phyloP scores from a whole-genome alignment of 202 grass and related monocot species.

The Miscanthus sacchariflorus region DNA sequence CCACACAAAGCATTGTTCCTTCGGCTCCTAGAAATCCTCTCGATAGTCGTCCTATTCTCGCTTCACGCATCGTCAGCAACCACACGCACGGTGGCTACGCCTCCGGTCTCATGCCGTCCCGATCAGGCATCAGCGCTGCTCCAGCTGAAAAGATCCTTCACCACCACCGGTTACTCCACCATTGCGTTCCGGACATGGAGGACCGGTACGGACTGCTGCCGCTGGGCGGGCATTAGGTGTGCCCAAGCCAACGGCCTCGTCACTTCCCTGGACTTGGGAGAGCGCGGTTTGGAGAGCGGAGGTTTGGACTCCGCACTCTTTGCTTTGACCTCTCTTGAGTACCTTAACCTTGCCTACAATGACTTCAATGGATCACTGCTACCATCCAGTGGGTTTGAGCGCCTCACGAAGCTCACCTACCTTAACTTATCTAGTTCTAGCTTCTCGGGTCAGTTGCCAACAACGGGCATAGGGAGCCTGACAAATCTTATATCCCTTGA shows the following conservation, averaged over 20 bases:
- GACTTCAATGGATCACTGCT: constrained; percentile 33
- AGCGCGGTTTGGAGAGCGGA: neutral
- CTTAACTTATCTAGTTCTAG: constrained; percentile 58
- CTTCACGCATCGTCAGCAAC: too few species aligned
- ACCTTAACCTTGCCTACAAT: constrained; percentile 59
- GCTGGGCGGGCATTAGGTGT: constrained; percentile 53
- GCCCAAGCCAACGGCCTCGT: neutral
- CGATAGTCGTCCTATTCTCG: too few species aligned
- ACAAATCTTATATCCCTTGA: constrained; percentile 36
- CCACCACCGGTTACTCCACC: neutral
- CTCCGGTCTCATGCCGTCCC: neutral
- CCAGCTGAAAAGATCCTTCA: constrained; percentile 54
- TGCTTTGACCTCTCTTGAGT: neutral
- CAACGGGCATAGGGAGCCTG: constrained; percentile 17
- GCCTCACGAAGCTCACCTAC: constrained; percentile 45
- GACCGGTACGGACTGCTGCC: constrained; percentile 53
- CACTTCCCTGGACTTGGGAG: constrained; percentile 38
- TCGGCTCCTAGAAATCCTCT: too few species aligned
- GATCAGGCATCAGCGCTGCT: constrained; percentile 33
- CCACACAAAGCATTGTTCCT: too few species aligned
- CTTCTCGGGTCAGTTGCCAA: constrained; percentile 46
- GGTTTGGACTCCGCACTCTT: constrained; percentile 19
- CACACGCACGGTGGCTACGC: too few species aligned
- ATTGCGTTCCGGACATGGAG: constrained; percentile 35
- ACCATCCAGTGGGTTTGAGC: constrained; percentile 42